Base-by-base conservation (phyloP, 2,329 filamentous ascomycete genomes). In the Pyricularia pennisetigena region DNA sequence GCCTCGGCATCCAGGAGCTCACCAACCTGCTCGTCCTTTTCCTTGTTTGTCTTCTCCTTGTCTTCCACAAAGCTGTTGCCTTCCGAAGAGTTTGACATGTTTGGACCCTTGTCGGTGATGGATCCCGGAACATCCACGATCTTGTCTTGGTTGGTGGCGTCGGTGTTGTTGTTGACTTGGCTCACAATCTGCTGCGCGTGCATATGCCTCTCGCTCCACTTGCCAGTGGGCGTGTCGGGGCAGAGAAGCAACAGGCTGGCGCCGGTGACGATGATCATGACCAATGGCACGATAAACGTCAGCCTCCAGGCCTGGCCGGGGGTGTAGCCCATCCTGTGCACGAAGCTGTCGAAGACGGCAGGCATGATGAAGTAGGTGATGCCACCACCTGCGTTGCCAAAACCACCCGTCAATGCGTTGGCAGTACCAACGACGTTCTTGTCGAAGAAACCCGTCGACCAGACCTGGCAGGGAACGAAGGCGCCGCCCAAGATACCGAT, bases 361-460 rank as follows among this genome's bases (percentile, higher is more conserved):
- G 94, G 93, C 93, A 97, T 97, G 73, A 94, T 86, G 77, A 97
- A 96, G 80, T 97, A 97, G 1, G 93, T 97, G 72, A 97, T 90
- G 68, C 94, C 94, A 71, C 93, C 94, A 69, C 94, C 93, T 29
- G 92, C 86, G 73, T 97, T 97, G 67, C 93, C 94, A 81, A 91
- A 90, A 16, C 94, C 94, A 61, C 89, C 94, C 1, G 93, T 90
- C 23, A 97, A 79, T 2, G 92, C 90, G 75, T 97, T 97, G 70
- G 93, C 92, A 6, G 92, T 94, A 65, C 94, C 94, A 23, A 97
- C 90, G 29, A 97, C 85, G 74, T 94, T 95, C 81, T 94, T 95
- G 80, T 97, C 93, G 76, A 93, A 97, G 82, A 97, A 97, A 0
- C 90, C 92, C 0, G 93, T 97, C 10, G 90, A 92, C 92, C 93